Base-by-base conservation (phyloP, 345 rosid genomes). In the Salix brachista region DNA sequence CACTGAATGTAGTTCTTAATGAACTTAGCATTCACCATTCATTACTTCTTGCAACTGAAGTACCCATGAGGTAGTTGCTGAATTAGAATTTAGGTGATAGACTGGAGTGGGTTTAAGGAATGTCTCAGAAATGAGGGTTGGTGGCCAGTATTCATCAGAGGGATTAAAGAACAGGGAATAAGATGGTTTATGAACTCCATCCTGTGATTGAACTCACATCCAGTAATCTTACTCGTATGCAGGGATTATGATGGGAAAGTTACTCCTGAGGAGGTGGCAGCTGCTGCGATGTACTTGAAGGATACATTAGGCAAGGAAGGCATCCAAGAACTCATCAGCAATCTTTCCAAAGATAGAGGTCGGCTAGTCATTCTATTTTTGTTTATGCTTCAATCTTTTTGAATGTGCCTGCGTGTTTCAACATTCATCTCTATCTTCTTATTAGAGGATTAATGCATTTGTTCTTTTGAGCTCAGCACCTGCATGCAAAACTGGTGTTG, bases 181-280 rank as follows among this genome's bases (percentile, higher is more conserved):
- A 46, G 34, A 71, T 48, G 26, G 13, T 39, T 19, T 8, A 39
- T 69, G 72, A 30, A 18, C 18, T 70, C 50, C 17, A 44, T 44
- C 50, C 50, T 17, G 14, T 4, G 30, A 66, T 32, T 42, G 64
- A 8, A 23, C 26, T 58, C 12, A 56, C 16, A 56, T 60, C 75
- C 11, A 37, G 48, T 50, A 50, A 26, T 73, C 61, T 37, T 69
- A 36, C 48, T 26, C 78, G 25, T 78, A 32, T 75, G 64, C 81
- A 93, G 98, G 84, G 98, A 93, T 80, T 81, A 84, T 78, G 98
- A 93, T 70, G 97, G 98, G 65, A 93, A 93, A 80, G 98, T 93
- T 60, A 90, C 91, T 54, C 86, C 94, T 28, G 98, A 93, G 69
- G 98, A 93, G 85, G 93, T 93, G 36, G 97, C 95, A 16, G 81